These are phyloP conservation scores for Fusarium sp. DNA, from an alignment of 2,329 filamentous ascomycete genomes.

Conservation along the genomic window DNA sequence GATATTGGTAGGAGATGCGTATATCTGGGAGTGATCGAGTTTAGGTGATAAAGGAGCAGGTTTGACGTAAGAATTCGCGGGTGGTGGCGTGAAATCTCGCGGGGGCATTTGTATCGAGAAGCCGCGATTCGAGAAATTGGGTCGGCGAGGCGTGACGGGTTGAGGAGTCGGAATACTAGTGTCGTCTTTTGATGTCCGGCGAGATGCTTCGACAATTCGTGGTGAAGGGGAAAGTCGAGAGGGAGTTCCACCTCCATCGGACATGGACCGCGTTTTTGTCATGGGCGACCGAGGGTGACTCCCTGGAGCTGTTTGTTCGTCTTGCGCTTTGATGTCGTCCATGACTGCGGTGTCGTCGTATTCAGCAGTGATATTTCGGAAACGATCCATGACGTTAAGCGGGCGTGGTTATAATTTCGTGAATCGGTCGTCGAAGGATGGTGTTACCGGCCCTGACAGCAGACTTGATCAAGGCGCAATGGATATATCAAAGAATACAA, in stretches of 20 bases:
- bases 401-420: background rate
- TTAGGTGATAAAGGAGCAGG: constrained; percentile 84
- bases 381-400: constrained; percentile 38
- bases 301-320: constrained; percentile 31
- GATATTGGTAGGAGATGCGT: constrained; percentile 87
- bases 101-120: constrained; percentile 58
- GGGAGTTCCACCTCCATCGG: constrained; percentile 70
- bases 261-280: constrained; percentile 71
- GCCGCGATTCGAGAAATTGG: constrained; percentile 70
- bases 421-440: constrained; percentile 1
- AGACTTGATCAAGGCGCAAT: constrained; percentile 37
- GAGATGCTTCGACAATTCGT: constrained; percentile 64
- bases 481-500: background rate
- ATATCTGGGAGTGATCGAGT: constrained; percentile 84
- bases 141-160: constrained; percentile 79
- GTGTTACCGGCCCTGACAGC: constrained; percentile 33
- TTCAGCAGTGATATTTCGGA: constrained; percentile 29
- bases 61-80: constrained; percentile 57
- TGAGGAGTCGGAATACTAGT: constrained; percentile 61
- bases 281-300: constrained; percentile 53
- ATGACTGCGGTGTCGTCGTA: constrained; percentile 51
- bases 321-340: constrained; percentile 43
- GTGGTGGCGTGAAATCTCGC: constrained; percentile 53
- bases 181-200: constrained; percentile 74
- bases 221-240: constrained; percentile 69